Conservation (phyloP, 805 yeast species). For the Wickerhamiella spandovensis region DNA sequence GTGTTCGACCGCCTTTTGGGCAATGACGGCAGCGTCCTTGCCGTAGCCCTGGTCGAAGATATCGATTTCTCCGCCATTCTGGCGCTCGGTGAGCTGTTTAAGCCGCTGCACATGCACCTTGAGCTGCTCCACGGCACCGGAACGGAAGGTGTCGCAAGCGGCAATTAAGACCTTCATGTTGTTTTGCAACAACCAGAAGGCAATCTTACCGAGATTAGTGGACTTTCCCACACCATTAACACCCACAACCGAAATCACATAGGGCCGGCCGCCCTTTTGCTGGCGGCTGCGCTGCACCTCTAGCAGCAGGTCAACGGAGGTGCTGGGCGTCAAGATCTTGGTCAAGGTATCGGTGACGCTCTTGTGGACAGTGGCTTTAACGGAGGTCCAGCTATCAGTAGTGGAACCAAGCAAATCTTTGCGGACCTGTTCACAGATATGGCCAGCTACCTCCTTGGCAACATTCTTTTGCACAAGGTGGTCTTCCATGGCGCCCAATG, state of each 20-base stretch:
- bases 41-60: slow-evolving; percentile 92
- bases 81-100: slow-evolving; percentile 46
- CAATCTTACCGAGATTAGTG: slow-evolving; percentile 84
- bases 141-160: slow-evolving; percentile 95
- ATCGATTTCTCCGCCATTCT: slow-evolving; percentile 43
- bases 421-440: slow-evolving; percentile 56
- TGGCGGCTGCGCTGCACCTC: slow-evolving; percentile 48
- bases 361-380: slow-evolving; percentile 51
- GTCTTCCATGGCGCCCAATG: slow-evolving; percentile 52
- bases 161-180: slow-evolving; percentile 76
- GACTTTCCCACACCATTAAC: slow-evolving; percentile 98
- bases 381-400: slow-evolving; percentile 60
- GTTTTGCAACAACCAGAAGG: slow-evolving; percentile 90
- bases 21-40: slow-evolving; percentile 92
- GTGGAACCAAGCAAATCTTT: slow-evolving; percentile 58
- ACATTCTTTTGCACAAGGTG: slow-evolving; percentile 78
- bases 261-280: slow-evolving; percentile 38
- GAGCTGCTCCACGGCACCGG: slow-evolving; percentile 97
- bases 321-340: slow-evolving; percentile 77
- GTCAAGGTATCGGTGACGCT: slow-evolving; percentile 46
- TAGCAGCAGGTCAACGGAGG: slow-evolving; percentile 73
- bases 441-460: slow-evolving; percentile 76
- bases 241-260: slow-evolving; percentile 94
- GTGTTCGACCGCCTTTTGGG: slow-evolving; percentile 74
- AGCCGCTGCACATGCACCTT: slow-evolving; percentile 85